Evolutionary conservation across 1,139 yeast species (phyloP), one percentile per base, ranked within the genome.

Genomic region (Candida buenavistaensis): DNA sequence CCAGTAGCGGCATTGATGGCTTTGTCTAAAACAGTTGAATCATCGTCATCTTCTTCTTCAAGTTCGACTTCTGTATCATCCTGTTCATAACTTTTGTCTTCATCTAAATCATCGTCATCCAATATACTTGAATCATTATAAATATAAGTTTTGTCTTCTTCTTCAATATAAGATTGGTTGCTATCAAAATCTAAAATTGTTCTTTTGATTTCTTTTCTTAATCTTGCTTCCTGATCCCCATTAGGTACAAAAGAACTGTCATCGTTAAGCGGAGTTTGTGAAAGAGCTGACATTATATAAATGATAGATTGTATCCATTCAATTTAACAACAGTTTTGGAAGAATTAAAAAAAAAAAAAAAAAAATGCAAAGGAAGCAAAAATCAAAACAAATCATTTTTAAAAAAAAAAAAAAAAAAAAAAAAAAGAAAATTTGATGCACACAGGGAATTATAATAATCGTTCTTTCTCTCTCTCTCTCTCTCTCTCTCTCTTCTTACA

Each of bases 101-200:
- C 42, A 8, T 41, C 47, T 2, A 39, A 48, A 2, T 47, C 51
- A 7, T 43, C 47, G 11, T 41, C 44, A 5, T 44, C 52, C 5
- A 38, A 38, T 17, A 32, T 15, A 50, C 61, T 30, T 17, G 64
- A 55, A 16, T 55, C 58, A 13, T 54, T 51, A 38, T 58, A 52
- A 14, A 57, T 49, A 38, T 60, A 66, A 1, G 71, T 60, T 31
- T 52, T 59, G 41, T 66, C 72, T 7, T 64, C 68, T 31, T 63
- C 69, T 40, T 66, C 72, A 26, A 64, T 42, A 35, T 64, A 65
- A 5, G 69, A 55, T 15, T 47, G 45, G 36, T 59, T 54, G 16
- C 48, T 45, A 34, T 58, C 63, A 31, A 50, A 54, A 31, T 49
- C 51, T 21, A 59, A 44, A 26, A 64, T 52, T 8, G 66, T 60